Evolutionary conservation across 306 rosid genomes (phyloP), one percentile per base, ranked within the genome.

Genomic region (Dryas octopetala): DNA sequence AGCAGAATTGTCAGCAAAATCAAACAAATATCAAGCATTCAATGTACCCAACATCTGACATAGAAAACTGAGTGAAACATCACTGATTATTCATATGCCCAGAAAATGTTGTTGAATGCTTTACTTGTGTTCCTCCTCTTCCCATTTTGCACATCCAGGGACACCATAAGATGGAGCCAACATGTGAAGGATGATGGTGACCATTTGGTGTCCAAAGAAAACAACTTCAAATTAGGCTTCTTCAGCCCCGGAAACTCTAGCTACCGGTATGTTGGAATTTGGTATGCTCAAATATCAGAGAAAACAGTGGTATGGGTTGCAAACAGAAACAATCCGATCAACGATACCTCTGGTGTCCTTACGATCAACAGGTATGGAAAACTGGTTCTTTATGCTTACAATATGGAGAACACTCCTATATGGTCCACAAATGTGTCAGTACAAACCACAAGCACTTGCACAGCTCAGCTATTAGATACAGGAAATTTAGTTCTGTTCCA

Each of bases 221-320:
- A 68, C 16, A 83, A 43, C 43, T 90, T 88, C 46, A 88, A 78
- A 5, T 78, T 90, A 7, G 89, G 90, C 19, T 89, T 89, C 85
- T 89, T 89, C 78, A 76, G 79, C 68, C 80, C 71, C 5, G 28
- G 44, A 9, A 66, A 74, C 72, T 89, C 91, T 1, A 82, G 11
- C 57, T 26, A 5, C 45, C 43, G 58, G 0, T 72, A 72, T 15
- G 57, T 46, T 6, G 96, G 90, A 9, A 84, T 90, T 57, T 83
- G 90, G 92, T 88, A 77, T 28, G 50, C 48, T 0, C 7, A 9
- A 7, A 52, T 58, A 38, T 19, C 63, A 9, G 19, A 40, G 1
- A n/a, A 67, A 58, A 75, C 85, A 43, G 75, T 84, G 6, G 95
- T 89, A 17, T 89, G 95, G 95, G 87, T 89, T 50, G 91, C 89